A percentile compares a stretch with the other conserved stretches of the same genome.
phyloP scores from a whole-genome alignment of 75 land plant species.

The Picea sitchensis region DNA sequence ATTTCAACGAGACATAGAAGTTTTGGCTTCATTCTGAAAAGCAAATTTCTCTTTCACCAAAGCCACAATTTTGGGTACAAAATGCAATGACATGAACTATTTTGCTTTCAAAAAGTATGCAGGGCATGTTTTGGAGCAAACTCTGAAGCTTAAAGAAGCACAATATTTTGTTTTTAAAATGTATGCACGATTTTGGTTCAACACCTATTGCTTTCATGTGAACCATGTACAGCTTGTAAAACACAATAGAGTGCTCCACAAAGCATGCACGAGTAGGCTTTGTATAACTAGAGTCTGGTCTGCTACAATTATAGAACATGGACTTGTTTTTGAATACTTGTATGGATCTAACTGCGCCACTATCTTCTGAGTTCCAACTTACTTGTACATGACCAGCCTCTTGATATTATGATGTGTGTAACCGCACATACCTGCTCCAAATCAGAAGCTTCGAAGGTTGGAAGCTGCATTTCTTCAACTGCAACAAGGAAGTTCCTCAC shows the following conservation, averaged over 20 bases:
- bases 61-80: not conserved
- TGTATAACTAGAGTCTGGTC: too few relatives aligned
- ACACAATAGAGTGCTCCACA: not conserved
- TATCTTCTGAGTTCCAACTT: too few relatives aligned
- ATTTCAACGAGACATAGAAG: not conserved
- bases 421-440: conserved; percentile 55
- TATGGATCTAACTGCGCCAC: too few relatives aligned
- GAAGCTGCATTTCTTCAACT: conserved; percentile 62
- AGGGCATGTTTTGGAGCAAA: not conserved
- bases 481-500: conserved; percentile 86
- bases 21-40: not conserved
- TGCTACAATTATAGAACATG: too few relatives aligned
- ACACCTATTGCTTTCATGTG: not conserved
- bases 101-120: not conserved
- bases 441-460: conserved; percentile 84
- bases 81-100: not conserved
- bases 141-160: not conserved
- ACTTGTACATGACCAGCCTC: too few relatives aligned
- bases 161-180: not conserved
- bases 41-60: not conserved
- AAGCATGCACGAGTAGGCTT: not conserved
- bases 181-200: not conserved
- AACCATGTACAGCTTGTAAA: not conserved
- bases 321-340: too few relatives aligned
- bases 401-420: too few relatives aligned